Percentiles rank a stretch among this genome's conserved stretches.
These are phyloP conservation scores for Diaporthe citri DNA, from an alignment of 2,329 filamentous ascomycete genomes.

Conservation along the genomic window DNA sequence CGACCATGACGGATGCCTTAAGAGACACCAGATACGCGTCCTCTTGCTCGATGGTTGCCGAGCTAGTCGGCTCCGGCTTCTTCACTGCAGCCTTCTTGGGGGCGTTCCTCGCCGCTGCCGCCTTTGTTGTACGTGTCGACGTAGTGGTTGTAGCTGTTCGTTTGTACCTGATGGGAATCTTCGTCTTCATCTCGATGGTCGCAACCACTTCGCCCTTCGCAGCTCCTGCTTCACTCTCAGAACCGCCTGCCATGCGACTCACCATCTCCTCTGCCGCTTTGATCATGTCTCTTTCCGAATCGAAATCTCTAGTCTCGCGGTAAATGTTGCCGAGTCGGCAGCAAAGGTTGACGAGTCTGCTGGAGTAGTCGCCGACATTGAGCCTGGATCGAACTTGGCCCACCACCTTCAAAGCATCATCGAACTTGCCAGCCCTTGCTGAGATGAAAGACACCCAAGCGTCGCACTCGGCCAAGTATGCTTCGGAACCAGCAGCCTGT, in stretches of 20 bases:
- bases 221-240: background rate
- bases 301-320: slow-evolving; percentile 60
- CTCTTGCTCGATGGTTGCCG: slow-evolving; percentile 43
- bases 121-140: slow-evolving; percentile 45
- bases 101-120: slow-evolving; percentile 40
- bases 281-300: slow-evolving; percentile 59
- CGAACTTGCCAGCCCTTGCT: slow-evolving; percentile 68
- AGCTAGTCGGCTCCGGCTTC: slow-evolving; percentile 39
- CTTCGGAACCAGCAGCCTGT: slow-evolving; percentile 72
- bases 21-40: slow-evolving; percentile 54
- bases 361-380: slow-evolving; percentile 58
- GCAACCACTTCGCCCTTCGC: slow-evolving; percentile 15
- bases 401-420: slow-evolving; percentile 69
- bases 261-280: slow-evolving; percentile 63
- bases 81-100: slow-evolving; percentile 40
- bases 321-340: slow-evolving; percentile 70
- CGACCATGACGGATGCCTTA: slow-evolving; percentile 55
- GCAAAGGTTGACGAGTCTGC: slow-evolving; percentile 60
- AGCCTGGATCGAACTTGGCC: slow-evolving; percentile 66
- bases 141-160: slow-evolving; percentile 46
- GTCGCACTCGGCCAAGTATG: slow-evolving; percentile 67
- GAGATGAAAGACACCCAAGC: slow-evolving; percentile 69
- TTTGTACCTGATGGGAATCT: slow-evolving; percentile 50
- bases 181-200: slow-evolving; percentile 54
- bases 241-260: slow-evolving; percentile 47